Conservation (phyloP, 331 rosid genomes). For the Malus hybrid region DNA sequence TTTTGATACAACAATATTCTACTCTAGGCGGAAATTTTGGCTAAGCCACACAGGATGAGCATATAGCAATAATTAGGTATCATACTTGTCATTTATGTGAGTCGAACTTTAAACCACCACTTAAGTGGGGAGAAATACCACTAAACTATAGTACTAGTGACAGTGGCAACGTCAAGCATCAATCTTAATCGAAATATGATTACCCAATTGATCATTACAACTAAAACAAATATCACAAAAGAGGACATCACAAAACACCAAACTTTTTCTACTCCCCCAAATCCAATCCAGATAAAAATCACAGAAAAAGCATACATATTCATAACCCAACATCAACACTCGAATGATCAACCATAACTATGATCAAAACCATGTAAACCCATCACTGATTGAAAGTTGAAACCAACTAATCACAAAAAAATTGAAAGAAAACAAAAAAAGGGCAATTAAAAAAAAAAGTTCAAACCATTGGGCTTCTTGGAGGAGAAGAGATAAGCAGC, state of each 20-base stretch:
- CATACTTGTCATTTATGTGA: no score
- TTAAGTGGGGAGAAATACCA: no score
- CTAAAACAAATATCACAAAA: background rate
- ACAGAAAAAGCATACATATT: no score
- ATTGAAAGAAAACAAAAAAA: background rate
- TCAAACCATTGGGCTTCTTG: conserved; percentile 55
- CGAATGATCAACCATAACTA: background rate
- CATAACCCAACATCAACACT: background rate
- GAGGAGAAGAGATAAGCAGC: conserved; percentile 57
- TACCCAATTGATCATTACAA: background rate
- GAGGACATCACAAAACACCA: background rate
- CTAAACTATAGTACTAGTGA: background rate
- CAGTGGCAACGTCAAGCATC: background rate
- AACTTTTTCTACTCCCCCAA: background rate
- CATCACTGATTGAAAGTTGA: no score
- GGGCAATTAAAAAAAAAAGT: background rate
- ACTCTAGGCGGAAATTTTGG: background rate
- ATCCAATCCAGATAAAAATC: background rate
- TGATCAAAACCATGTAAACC: background rate
- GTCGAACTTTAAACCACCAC: background rate
- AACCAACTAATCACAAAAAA: background rate
- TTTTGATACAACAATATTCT: background rate
- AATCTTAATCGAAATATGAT: background rate
- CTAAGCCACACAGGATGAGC: background rate
- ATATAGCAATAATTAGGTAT: no score